Percentiles rank a stretch among this genome's conserved stretches.
These are phyloP conservation scores for Vanderwaltozyma yarrowii DNA, from an alignment of 805 yeast species.

Conservation along the genomic window DNA sequence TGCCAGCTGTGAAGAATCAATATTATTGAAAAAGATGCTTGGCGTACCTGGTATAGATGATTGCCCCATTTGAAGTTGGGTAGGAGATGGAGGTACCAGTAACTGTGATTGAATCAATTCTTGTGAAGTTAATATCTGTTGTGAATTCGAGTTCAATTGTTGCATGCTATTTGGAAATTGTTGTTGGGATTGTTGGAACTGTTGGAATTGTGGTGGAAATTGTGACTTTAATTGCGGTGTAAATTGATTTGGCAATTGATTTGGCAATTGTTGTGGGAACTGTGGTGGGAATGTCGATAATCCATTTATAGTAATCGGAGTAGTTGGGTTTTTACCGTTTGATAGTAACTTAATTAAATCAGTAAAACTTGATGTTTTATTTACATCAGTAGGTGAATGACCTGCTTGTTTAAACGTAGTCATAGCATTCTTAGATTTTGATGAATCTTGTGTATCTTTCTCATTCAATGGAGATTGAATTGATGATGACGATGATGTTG, in stretches of 20 bases:
- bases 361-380: constrained; percentile 13
- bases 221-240: background rate
- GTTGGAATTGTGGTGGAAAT: background rate
- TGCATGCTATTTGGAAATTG: too few relatives aligned
- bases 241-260: background rate
- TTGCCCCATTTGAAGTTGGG: background rate
- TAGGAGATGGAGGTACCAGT: too few relatives aligned
- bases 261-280: background rate
- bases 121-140: too few relatives aligned
- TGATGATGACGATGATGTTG: background rate
- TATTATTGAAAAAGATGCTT: background rate
- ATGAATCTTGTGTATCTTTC: background rate
- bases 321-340: constrained; percentile 1
- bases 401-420: background rate
- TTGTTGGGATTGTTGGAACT: background rate
- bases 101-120: too few relatives aligned
- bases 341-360: constrained; percentile 14
- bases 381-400: constrained; percentile 1
- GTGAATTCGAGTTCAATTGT: too few relatives aligned
- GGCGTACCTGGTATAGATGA: background rate
- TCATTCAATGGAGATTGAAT: too few relatives aligned
- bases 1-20: background rate
- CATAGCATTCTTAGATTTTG: background rate
- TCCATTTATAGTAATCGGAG: background rate
- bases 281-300: background rate